A percentile compares a stretch with the other conserved stretches of the same genome.
Conservation (phyloP, 2,329 filamentous ascomycete species). For the Xylaria polymorpha region DNA sequence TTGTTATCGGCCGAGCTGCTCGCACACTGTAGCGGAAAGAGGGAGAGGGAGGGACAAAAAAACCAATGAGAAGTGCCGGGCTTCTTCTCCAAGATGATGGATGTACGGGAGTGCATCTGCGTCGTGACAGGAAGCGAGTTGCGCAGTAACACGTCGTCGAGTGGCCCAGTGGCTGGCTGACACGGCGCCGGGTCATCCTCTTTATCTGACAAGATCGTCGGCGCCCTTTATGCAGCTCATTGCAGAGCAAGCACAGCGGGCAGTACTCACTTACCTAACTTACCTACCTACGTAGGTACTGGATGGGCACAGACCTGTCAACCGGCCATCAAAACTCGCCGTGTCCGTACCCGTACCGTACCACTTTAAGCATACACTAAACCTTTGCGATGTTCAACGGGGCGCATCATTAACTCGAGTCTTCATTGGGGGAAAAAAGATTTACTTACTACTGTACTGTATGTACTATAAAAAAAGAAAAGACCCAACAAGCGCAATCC, state of each 20-base stretch:
- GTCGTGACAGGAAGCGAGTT: conserved; percentile 13
- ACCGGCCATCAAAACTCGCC: not conserved
- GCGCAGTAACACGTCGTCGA: conserved; percentile 24
- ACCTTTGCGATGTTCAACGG: not conserved
- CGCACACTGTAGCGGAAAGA: not conserved
- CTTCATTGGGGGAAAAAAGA: not conserved
- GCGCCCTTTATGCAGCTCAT: conserved; percentile 27
- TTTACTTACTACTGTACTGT: too few relatives aligned
- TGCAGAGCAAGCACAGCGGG: not conserved
- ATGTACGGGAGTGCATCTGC: conserved; percentile 21
- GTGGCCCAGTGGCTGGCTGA: conserved; percentile 14
- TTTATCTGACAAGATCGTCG: conserved; percentile 44
- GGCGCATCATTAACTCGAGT: not conserved
- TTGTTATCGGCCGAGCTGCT: not conserved
- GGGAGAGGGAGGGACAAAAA: not conserved
- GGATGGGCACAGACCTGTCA: too few relatives aligned
- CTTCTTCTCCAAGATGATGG: conserved; percentile 2
- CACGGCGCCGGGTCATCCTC: conserved; percentile 24
- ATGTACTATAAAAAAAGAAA: not conserved
- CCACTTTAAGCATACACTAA: too few relatives aligned
- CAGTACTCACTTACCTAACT: too few relatives aligned
- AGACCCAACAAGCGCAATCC: not conserved
- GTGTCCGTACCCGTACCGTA: not conserved
- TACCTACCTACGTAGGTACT: too few relatives aligned
- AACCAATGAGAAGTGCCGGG: conserved; percentile 19